Percentiles rank a stretch among this genome's conserved stretches.
These are phyloP conservation scores for Leersia perrieri DNA, from an alignment of 176 grass and related monocot species.

Conservation along the genomic window DNA sequence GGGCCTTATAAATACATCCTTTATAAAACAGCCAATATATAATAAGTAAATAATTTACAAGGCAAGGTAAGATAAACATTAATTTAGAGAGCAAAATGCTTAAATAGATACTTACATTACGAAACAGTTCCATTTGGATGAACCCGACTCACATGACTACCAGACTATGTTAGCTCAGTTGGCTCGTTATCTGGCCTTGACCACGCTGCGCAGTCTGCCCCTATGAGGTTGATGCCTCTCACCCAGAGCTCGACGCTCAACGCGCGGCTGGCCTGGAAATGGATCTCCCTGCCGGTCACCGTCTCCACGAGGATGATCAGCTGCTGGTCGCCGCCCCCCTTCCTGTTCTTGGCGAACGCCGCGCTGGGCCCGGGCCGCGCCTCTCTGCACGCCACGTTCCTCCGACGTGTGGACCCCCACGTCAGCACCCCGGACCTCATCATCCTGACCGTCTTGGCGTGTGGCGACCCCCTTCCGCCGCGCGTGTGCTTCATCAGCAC, in stretches of 20 bases:
- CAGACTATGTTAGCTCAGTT: neutral
- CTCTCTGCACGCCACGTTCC: slow-evolving; percentile 59
- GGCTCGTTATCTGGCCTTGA: slow-evolving; percentile 7
- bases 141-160: neutral
- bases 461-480: slow-evolving; percentile 41
- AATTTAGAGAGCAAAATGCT: neutral
- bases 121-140: neutral
- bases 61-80: neutral
- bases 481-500: slow-evolving; percentile 57
- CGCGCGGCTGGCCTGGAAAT: slow-evolving; percentile 41
- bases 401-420: slow-evolving; percentile 49
- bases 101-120: neutral
- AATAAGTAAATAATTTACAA: slow-evolving; percentile 9
- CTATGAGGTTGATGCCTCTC: slow-evolving; percentile 58
- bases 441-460: slow-evolving; percentile 45
- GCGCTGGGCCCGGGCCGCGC: slow-evolving; percentile 45
- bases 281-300: slow-evolving; percentile 44
- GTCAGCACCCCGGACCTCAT: slow-evolving; percentile 50
- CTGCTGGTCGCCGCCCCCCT: slow-evolving; percentile 4
- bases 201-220: slow-evolving; percentile 21
- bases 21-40: neutral
- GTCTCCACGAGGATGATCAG: slow-evolving; percentile 54
- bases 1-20: neutral
- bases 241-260: slow-evolving; percentile 55
- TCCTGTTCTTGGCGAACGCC: slow-evolving; percentile 44